Base-by-base conservation (phyloP, 2,329 filamentous ascomycete genomes). In the Aspergillus piperis region DNA sequence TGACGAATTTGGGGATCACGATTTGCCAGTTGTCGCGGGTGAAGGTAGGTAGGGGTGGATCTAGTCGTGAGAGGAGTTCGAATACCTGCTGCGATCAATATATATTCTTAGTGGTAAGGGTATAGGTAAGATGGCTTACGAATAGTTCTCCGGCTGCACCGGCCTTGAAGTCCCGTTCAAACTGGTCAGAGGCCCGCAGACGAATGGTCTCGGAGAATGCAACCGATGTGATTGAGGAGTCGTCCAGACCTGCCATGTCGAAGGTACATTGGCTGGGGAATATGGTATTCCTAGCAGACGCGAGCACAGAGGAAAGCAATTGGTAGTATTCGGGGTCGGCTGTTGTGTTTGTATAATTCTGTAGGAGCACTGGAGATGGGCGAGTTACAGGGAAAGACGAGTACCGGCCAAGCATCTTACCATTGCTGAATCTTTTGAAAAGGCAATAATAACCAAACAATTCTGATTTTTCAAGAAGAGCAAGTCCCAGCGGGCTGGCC, bases 1-100 rank as follows among this genome's bases (percentile, higher is more conserved):
- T 72, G 3, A 79, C 75, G 58, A 77, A 74, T 21, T 71, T 69
- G 8, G 82, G 73, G n/a, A 84, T 81, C 0, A 66, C 81, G 61
- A 81, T 84, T 58, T 74, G 69, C 83, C 83, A 85, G 38, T 83
- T 83, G 0, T 66, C 59, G 2, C 63, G 57, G 1, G 57, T 63
- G 50, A 83, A 84, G 2, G n/a, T 41, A 8, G 55, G 58, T 17
- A 61, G 48, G 6, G n/a, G n/a, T 13, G 59, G 54, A 13, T 30
- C 25, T 19, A 58, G 19, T 2, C 36, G 21, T 8, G 59, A 61
- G 15, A 63, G 42, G 3, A 61, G 13, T 32, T 63, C 59, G 30
- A 63, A 63, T 8, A 61, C 59, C 61, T 63, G 32, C 11, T 32
- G 30, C 2, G 19, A 47, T 57, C 36, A 51, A 11, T 41, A 25